Evolutionary conservation across 768 basidiomycete genomes (phyloP).

Genomic region (Clathrus columnatus): DNA sequence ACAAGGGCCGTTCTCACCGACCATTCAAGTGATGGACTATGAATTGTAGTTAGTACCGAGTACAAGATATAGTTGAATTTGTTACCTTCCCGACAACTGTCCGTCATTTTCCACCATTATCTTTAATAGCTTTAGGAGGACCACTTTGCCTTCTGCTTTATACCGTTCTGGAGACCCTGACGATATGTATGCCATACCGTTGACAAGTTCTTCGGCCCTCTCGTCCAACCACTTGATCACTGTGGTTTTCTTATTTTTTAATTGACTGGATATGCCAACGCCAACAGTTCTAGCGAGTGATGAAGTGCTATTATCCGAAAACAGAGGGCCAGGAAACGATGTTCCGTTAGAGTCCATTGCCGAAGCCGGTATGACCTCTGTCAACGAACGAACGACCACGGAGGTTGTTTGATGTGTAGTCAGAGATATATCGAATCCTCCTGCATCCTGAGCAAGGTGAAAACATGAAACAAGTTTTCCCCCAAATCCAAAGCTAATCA

Average conservation of each 20-base stretch:
- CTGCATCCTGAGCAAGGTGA: constrained; percentile 57
- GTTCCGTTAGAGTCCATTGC: constrained; percentile 44
- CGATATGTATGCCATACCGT: constrained; percentile 63
- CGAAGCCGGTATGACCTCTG: constrained; percentile 62
- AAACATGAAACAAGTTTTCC: constrained; percentile 86
- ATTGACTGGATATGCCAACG: constrained; percentile 36
- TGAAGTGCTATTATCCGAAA: constrained; percentile 49
- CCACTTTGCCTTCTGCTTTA: constrained; percentile 66
- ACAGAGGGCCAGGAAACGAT: constrained; percentile 80
- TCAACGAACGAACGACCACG: constrained; percentile 58
- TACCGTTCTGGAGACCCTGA: constrained; percentile 42
- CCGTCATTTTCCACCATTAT: constrained; percentile 88
- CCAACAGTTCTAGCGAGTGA: constrained; percentile 57
- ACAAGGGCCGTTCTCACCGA: constrained; percentile 69
- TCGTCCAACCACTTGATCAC: constrained; percentile 71
- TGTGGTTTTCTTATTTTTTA: constrained; percentile 77
- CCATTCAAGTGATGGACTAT: constrained; percentile 57
- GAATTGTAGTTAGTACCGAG: neutral
- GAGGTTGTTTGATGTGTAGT: constrained; percentile 62
- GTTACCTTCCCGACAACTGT: constrained; percentile 76
- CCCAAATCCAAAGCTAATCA: constrained; percentile 90
- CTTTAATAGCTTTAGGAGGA: constrained; percentile 64
- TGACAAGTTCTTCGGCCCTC: constrained; percentile 66
- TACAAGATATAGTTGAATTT: constrained; percentile 9
- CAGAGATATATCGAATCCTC: constrained; percentile 71